Base-by-base conservation (phyloP, 768 basidiomycete genomes). In the Trametes villosa region DNA sequence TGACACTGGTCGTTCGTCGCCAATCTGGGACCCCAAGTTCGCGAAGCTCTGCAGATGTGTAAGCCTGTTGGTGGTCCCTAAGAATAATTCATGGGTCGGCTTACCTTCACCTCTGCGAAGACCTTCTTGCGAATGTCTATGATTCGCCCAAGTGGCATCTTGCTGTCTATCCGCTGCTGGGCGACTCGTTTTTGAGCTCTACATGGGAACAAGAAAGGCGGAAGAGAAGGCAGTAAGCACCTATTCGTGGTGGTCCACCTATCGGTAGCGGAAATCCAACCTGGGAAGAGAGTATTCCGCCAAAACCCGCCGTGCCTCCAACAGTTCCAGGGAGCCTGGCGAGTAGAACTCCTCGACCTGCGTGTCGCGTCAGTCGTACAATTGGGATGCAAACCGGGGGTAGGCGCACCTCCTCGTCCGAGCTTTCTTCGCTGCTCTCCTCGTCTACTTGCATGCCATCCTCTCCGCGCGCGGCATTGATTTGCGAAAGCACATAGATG, bases 301-400 rank as follows among this genome's bases (percentile, higher is more conserved):
- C 70, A 98, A 84, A 67, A 81, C 85, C 73, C 91, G 82, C 65
- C 97, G 84, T 36, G 94, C 88, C 70, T 91, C 87, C 50, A 97
- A 80, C 59, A 99, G 83, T 66, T 92, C 93, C 22, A 94, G 79
- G 4, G 93, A 87, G 7, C 97, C 96, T 26, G 89, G 89, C 7
- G 96, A 89, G 74, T 96, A 98, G 79, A 98, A 99, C 71, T 99
- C 97, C 72, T 94, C 93, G 69, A 92, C 89, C 87, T 94, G 69
- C 34, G 70, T 20, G 30, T n/a, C n/a, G n/a, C 46, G 33, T 26
- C 20, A 53, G 53, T 30, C 57, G 54, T 4, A 20, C 17, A 11
- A 18, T 2, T 34, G 44, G 13, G 26, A n/a, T 22, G 11, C 22
- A 18, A 30, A 20, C 31, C n/a, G 13, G 7, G 17, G 27, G 20